Percentiles rank a stretch among this genome's conserved stretches.
Evolutionary conservation across 768 basidiomycete genomes (phyloP).

Genomic region (Chlorophyllum brunneum): DNA sequence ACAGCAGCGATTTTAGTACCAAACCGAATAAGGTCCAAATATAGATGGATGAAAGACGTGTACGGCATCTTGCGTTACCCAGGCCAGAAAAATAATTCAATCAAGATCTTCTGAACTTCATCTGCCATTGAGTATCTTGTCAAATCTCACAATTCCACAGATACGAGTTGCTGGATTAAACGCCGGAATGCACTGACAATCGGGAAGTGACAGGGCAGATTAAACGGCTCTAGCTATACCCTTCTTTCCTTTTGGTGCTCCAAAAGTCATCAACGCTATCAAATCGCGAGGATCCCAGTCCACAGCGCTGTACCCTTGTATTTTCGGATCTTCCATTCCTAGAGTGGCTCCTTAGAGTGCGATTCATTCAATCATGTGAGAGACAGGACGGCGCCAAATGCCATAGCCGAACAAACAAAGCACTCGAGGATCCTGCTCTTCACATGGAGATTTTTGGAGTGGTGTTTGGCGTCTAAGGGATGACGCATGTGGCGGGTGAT

Average conservation of each 20-base stretch:
- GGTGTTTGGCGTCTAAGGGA: background rate
- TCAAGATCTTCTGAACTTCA: background rate
- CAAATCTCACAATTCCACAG: slow-evolving; percentile 1
- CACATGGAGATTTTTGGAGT: background rate
- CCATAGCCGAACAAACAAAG: background rate
- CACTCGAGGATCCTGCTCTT: background rate
- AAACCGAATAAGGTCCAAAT: slow-evolving; percentile 26
- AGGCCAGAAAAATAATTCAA: background rate
- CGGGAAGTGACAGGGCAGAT: background rate
- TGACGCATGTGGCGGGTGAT: slow-evolving; percentile 4
- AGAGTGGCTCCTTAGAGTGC: background rate
- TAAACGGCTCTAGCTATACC: background rate
- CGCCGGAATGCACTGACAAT: background rate
- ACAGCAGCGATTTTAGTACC: slow-evolving; percentile 4
- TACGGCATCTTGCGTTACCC: slow-evolving; percentile 16
- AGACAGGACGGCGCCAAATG: background rate
- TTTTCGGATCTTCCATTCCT: background rate
- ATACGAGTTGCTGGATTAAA: background rate
- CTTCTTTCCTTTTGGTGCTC: background rate
- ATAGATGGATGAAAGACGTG: slow-evolving; percentile 20
- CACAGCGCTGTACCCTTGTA: background rate
- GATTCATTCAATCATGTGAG: background rate
- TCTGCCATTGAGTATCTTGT: background rate
- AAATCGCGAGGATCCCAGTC: slow-evolving; percentile 3
- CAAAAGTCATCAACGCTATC: slow-evolving; percentile 1